phyloP scores from a whole-genome alignment of 2,329 filamentous ascomycete species.

The Macrophomina pseudophaseolina region DNA sequence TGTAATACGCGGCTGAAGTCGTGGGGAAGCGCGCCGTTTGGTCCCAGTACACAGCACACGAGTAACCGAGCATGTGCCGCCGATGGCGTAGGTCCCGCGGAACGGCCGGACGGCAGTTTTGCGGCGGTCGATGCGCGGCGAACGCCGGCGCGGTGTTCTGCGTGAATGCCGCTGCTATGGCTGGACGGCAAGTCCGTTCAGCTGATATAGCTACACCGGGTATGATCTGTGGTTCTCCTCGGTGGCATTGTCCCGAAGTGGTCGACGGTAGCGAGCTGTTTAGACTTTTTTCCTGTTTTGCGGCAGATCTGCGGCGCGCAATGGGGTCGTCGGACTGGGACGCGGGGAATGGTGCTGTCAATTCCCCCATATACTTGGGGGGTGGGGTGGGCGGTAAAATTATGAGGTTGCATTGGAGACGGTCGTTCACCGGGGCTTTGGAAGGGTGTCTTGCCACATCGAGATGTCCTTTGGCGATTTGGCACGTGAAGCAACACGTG shows the following conservation, averaged over 20 bases:
- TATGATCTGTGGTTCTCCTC: neutral
- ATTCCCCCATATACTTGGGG: too few relatives aligned
- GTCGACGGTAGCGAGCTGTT: neutral
- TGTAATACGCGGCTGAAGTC: neutral
- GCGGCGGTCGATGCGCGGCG: neutral
- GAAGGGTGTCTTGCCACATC: too few relatives aligned
- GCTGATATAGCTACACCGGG: neutral
- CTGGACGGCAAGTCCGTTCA: neutral
- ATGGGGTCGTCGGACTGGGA: neutral
- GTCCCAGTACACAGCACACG: neutral
- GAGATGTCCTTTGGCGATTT: too few relatives aligned
- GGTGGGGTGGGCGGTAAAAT: too few relatives aligned
- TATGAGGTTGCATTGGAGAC: too few relatives aligned
- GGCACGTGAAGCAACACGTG: neutral
- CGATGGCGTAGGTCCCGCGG: neutral
- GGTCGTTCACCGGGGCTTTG: too few relatives aligned
- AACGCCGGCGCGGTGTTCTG: too few relatives aligned
- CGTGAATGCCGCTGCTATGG: neutral
- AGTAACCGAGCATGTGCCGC: neutral
- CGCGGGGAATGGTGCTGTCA: too few relatives aligned
- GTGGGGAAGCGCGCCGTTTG: neutral
- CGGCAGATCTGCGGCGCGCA: neutral
- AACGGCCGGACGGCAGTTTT: constrained; percentile 3
- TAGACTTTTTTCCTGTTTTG: neutral
- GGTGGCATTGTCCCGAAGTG: neutral